Base-by-base conservation (phyloP, 1,284 basidiomycete genomes). In the Ustilago loliicola region DNA sequence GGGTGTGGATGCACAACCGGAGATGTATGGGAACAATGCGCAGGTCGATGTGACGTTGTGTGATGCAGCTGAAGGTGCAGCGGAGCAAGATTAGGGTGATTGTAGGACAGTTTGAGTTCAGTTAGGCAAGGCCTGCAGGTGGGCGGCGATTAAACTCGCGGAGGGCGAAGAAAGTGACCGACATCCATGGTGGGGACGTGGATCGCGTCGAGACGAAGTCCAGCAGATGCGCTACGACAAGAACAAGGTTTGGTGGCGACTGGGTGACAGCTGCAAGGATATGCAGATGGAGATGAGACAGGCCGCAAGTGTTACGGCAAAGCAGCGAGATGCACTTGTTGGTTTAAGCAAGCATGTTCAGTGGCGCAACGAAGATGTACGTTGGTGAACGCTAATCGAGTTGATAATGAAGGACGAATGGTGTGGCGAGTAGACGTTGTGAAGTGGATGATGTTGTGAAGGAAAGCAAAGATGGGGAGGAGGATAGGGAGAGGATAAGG, bases 111-210 rank as follows among this genome's bases (percentile, higher is more conserved):
- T 25, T 58, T 40, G 45, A 36, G 19, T 50, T 17, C 7, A 17
- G n/a, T n/a, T 17, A 52, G 34, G 65, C 48, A 53, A 23, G 38
- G 48, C 48, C 48, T 38, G 53, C 51, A 62, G 57, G 52, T 54
- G 42, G 50, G 47, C 52, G 64, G 66, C 58, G 66, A 50, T 68
- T 73, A 73, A 36, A 58, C 71, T 68, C 58, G 61, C 61, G 48
- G 23, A 58, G 30, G 47, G 54, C 57, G 61, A 51, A 65, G 58
- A 47, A 58, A 50, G 54, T 67, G 66, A 65, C 71, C 71, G 71
- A 55, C 71, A 65, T 73, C 71, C 71, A 73, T 73, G 66, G 63
- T 73, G 65, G 62, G 65, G 66, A 68, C 60, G 71, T 61, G 61
- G 66, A 48, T 57, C 53, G 61, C 54, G 19, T 53, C 27, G 40